Conservation (phyloP, 202 grass and related monocot genomes). For the Bolboschoenoplectus hybrid region DNA sequence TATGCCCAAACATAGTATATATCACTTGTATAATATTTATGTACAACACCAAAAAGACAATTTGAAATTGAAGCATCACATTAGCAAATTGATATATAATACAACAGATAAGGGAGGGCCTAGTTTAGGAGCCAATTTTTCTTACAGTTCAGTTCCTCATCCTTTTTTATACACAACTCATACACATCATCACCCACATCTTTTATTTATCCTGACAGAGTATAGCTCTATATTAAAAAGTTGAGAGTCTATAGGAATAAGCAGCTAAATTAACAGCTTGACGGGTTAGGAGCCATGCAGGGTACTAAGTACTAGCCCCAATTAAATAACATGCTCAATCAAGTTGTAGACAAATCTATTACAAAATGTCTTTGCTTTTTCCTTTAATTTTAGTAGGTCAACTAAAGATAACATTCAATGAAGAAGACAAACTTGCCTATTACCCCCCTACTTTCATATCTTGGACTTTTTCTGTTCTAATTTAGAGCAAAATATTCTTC, state of each 20-base stretch:
- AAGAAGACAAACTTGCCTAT: not conserved
- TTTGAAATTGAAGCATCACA: not conserved
- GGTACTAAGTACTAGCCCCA: not conserved
- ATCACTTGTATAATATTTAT: not conserved
- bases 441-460: not conserved
- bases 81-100: not conserved
- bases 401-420: slow-evolving; percentile 17
- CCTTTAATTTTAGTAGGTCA: not conserved
- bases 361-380: not conserved
- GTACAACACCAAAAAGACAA: not conserved
- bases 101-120: not conserved
- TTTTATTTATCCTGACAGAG: not conserved
- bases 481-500: not conserved
- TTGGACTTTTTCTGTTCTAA: not conserved
- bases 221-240: too few relatives aligned
- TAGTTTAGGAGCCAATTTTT: not conserved
- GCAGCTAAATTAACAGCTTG: not conserved
- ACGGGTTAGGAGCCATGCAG: not conserved
- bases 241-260: not conserved
- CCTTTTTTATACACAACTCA: not conserved
- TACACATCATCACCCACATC: not conserved
- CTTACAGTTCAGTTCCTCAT: not conserved
- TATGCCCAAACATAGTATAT: not conserved
- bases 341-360: not conserved
- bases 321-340: not conserved